phyloP scores from a whole-genome alignment of 2,329 filamentous ascomycete species.

The Parastagonospora avenae region DNA sequence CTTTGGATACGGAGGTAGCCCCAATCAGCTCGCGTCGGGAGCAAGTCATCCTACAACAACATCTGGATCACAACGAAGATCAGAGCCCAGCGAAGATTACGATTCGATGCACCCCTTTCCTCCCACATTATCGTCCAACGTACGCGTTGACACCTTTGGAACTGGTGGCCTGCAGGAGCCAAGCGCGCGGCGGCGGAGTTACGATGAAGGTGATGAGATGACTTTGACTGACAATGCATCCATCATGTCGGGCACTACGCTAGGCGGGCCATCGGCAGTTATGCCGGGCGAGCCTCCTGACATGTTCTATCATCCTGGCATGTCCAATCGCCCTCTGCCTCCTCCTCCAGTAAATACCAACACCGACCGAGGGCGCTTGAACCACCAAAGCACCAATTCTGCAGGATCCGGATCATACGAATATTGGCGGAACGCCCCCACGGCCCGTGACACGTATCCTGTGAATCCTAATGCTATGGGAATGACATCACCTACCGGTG shows the following conservation, averaged over 20 bases:
- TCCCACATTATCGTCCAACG: constrained; percentile 61
- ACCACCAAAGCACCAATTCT: constrained; percentile 41
- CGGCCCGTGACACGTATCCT: constrained; percentile 39
- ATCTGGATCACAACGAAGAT: constrained; percentile 53
- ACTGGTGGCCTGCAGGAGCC: constrained; percentile 89
- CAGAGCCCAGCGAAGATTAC: constrained; percentile 49
- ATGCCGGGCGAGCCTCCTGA: constrained; percentile 72
- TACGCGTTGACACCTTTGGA: constrained; percentile 82
- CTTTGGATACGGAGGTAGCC: constrained; percentile 64
- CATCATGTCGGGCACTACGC: constrained; percentile 29
- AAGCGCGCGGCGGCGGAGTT: constrained; percentile 74
- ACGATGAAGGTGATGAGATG: constrained; percentile 88
- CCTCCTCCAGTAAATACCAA: constrained; percentile 64
- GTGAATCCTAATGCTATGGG: constrained; percentile 35
- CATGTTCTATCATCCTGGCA: constrained; percentile 90
- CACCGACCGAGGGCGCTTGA: constrained; percentile 52
- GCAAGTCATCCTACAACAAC: constrained; percentile 49
- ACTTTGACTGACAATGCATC: constrained; percentile 48
- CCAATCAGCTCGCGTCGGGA: constrained; percentile 46
- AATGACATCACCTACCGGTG: constrained; percentile 39
- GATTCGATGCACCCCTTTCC: constrained; percentile 63
- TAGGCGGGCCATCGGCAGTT: constrained; percentile 34
- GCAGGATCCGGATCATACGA: constrained; percentile 53
- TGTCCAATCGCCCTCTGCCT: constrained; percentile 65
- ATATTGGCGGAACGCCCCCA: constrained; percentile 44